Conservation (phyloP, 2,329 filamentous ascomycete genomes). For the Thielaviopsis punctulata region DNA sequence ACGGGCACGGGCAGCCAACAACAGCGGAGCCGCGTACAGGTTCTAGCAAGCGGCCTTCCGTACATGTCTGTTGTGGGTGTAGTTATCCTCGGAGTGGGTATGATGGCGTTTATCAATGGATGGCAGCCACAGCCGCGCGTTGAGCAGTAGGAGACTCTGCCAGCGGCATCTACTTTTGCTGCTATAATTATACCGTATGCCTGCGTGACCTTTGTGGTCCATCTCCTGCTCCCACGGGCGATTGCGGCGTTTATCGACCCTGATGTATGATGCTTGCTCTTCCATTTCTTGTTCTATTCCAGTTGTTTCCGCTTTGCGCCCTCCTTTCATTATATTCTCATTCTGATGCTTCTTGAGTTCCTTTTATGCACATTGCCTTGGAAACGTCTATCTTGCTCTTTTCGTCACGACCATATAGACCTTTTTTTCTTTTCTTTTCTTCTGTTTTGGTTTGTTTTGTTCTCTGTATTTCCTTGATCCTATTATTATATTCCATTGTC, state of each 20-base stretch:
- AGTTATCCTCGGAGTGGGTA: slow-evolving; percentile 60
- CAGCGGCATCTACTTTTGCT: neutral
- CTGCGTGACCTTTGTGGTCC: neutral
- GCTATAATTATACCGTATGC: neutral
- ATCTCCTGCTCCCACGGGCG: neutral
- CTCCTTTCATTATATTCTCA: slow-evolving; percentile 1
- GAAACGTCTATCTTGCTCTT: slow-evolving; percentile 2
- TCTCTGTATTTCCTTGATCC: neutral
- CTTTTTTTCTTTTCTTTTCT: neutral
- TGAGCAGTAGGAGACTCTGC: slow-evolving; percentile 6
- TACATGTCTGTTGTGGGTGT: slow-evolving; percentile 73
- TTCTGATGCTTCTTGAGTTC: neutral
- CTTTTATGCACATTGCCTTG: neutral
- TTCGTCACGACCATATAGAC: neutral
- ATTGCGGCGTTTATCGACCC: neutral
- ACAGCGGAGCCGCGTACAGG: slow-evolving; percentile 2
- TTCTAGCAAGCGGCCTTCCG: slow-evolving; percentile 39
- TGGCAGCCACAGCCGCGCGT: slow-evolving; percentile 41
- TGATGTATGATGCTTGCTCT: slow-evolving; percentile 1
- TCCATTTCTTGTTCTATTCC: slow-evolving; percentile 2
- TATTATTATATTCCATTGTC: neutral
- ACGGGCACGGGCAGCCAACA: slow-evolving; percentile 1
- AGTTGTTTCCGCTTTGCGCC: neutral
- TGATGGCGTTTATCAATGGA: slow-evolving; percentile 77
- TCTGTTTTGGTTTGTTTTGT: neutral